Percentiles rank a stretch among this genome's conserved stretches.
phyloP scores from a whole-genome alignment of 179 eudicot species.

The Beta corolliflora region DNA sequence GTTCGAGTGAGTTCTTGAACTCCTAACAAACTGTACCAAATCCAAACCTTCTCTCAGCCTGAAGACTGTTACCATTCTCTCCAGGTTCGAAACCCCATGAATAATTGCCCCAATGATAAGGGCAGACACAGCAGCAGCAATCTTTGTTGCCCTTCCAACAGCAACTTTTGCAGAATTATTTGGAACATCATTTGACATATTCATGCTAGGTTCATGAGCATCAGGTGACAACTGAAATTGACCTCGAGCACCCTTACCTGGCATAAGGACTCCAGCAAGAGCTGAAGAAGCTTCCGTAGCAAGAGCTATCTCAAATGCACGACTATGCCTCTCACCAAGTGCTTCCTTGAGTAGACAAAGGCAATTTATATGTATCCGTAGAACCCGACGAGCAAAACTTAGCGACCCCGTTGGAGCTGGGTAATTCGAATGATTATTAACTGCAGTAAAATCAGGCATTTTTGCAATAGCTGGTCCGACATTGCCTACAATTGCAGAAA shows the following conservation, averaged over 20 bases:
- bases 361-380: conserved; percentile 79
- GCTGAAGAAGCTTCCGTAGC: conserved; percentile 88
- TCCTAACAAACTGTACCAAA: conserved; percentile 71
- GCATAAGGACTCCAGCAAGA: conserved; percentile 65
- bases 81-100: conserved; percentile 89
- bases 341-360: conserved; percentile 87
- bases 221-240: conserved; percentile 82
- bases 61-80: conserved; percentile 89
- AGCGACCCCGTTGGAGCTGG: conserved; percentile 61
- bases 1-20: conserved; percentile 73
- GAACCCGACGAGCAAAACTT: conserved; percentile 66
- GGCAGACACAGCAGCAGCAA: conserved; percentile 80
- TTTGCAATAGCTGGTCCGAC: conserved; percentile 72
- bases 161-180: conserved; percentile 59
- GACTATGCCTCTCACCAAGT: conserved; percentile 94
- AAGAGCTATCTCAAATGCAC: conserved; percentile 97
- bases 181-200: conserved; percentile 49
- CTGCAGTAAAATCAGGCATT: conserved; percentile 72
- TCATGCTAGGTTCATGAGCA: conserved; percentile 53
- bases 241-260: conserved; percentile 69
- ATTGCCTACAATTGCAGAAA: conserved; percentile 83
- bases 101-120: conserved; percentile 86
- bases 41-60: conserved; percentile 89
- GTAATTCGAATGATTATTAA: conserved; percentile 46
- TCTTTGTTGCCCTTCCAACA: conserved; percentile 64